Conservation (phyloP, 179 eudicot genomes). For the Spinacia oleracea region DNA sequence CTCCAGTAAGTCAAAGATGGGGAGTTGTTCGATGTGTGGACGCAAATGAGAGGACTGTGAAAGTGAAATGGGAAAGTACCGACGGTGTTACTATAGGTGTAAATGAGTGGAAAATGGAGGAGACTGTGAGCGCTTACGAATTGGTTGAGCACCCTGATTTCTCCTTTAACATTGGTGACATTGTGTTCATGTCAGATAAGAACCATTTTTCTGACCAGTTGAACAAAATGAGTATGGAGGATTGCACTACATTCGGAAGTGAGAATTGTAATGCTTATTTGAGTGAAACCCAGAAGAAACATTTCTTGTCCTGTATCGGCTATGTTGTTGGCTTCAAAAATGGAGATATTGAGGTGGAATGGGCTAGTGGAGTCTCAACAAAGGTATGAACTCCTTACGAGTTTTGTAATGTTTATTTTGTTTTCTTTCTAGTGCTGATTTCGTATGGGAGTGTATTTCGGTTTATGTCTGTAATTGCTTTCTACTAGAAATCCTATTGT, state of each 20-base stretch:
- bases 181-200: conserved; percentile 53
- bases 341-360: conserved; percentile 71
- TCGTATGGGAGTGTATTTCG: too few species aligned
- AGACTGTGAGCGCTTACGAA: conserved; percentile 91
- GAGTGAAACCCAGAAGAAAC: conserved; percentile 24
- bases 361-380: conserved; percentile 69
- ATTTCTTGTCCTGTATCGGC: conserved; percentile 62
- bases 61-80: conserved; percentile 56
- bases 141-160: conserved; percentile 84
- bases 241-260: conserved; percentile 13
- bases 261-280: conserved; percentile 19
- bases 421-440: too few species aligned
- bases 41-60: conserved; percentile 73
- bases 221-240: conserved; percentile 18
- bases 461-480: background rate
- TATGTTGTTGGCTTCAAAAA: conserved; percentile 55
- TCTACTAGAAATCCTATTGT: background rate
- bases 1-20: conserved; percentile 47
- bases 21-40: conserved; percentile 71
- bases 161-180: conserved; percentile 67
- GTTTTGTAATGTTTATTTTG: too few species aligned
- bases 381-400: conserved; percentile 49
- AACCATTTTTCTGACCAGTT: conserved; percentile 19
- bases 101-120: conserved; percentile 42
- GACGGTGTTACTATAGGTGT: conserved; percentile 13